Base-by-base conservation (phyloP, 768 basidiomycete genomes). In the Phanerodontia chrysosporium region DNA sequence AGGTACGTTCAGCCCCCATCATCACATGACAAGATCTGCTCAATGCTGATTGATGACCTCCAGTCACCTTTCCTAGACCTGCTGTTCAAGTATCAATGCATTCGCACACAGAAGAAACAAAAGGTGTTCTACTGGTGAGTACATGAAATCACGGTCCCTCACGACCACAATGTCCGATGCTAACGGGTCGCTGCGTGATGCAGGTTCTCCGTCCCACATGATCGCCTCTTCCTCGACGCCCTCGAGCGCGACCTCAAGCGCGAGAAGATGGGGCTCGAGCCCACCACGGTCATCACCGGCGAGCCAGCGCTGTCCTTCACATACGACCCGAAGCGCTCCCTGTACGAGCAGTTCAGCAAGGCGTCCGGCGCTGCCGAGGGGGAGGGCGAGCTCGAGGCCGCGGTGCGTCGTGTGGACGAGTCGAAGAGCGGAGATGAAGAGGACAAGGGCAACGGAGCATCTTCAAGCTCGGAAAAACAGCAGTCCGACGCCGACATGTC, bases 51-150 rank as follows among this genome's bases (percentile, higher is more conserved):
- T 12, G 25, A 59, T 14, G 32, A 28, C 14, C n/a, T 49, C 24
- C 45, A 96, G 95, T 91, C 92, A 48, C 89, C 90, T 0, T 95
- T 98, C 75, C 79, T 98, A 18, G 95, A 98, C 66, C 80, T 95
- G 27, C 76, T 98, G 10, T 97, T 97, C 84, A 95, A 95, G 72
- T 95, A 91, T 66, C 93, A 95, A 70, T 96, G 95, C 70, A 97
- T 98, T 64, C 85, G 95, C 39, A 98, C 95, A 1, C 95, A 98
- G 72, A 98, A 97, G 81, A 98, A 97, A 76, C 95, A 96, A 76
- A 95, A 98, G 72, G 95, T 98, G n/a, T 98, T 97, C 69, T 97
- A 92, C 72, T 98, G 95, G 95, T 92, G 64, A 56, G 87, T 76
- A 25, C 0, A 22, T 39, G 24, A 25, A 7, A 30, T 45, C 35